Evolutionary conservation across 768 basidiomycete species (phyloP), one percentile per base, ranked within the genome.

Genomic region (Phaeolepiota aurea): DNA sequence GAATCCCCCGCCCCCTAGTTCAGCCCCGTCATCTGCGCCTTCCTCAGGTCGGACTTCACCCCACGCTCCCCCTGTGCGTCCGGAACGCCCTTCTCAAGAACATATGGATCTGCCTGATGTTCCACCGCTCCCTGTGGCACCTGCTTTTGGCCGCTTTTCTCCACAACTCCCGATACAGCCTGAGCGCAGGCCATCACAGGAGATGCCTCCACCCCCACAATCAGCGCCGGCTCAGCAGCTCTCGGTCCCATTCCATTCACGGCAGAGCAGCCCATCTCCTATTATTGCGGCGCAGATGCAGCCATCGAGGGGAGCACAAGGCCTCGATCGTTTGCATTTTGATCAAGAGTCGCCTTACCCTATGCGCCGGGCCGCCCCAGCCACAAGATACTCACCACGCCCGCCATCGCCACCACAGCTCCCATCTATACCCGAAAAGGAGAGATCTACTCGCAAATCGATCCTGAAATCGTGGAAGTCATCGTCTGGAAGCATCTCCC

Each of bases 321-420:
- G 53, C 9, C 45, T 71, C 31, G 74, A 74, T 46, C 67, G 70
- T 14, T 63, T 85, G 41, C 72, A 75, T 37, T 82, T 83, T 58
- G 79, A 89, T 56, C 83, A 84, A 48, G 82, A 87, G 47, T 75
- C 79, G 1, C 78, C 76, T 16, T 83, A 84, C 58, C 77, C 84
- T 13, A 65, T 60, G 9, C 65, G 67, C 31, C 56, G 57, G 15
- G 43, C 57, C 20, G 52, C 54, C 5, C 45, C 53, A 41, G 37
- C 49, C 20, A 49, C 12, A 14, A 7, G 53, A 25, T 52, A 57
- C 40, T 54, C 59, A 16, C 56, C 59, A 19, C 62, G 54, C 43
- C 62, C 52, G 51, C 62, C 50, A 35, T 65, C 54, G 32, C 61
- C 55, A 38, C 48, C 62, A 20, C 46, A 54, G 20, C 42, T 55